These are phyloP conservation scores for Stentor coeruleus DNA, from an alignment of 73 alveolate species.

Conservation along the genomic window DNA sequence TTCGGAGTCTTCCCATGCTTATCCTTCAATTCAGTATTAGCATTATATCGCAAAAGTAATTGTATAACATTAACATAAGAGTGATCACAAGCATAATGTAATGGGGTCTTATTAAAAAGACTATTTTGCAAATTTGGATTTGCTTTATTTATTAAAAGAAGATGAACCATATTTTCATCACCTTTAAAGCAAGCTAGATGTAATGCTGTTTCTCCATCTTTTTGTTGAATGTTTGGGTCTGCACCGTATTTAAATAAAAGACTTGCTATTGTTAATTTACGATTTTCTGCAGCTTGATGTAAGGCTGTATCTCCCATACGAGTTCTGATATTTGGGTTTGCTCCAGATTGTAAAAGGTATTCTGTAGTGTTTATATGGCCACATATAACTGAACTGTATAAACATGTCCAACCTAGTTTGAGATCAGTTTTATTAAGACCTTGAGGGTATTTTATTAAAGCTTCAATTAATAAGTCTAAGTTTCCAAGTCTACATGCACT, in stretches of 20 bases:
- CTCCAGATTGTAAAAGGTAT: conserved; percentile 28
- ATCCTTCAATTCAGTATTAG: conserved; percentile 4
- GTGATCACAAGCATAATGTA: conserved; percentile 27
- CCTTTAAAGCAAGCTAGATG: conserved; percentile 24
- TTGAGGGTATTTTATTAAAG: background rate
- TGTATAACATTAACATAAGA: background rate
- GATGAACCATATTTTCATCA: background rate
- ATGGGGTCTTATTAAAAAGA: conserved; percentile 2
- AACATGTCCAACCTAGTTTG: conserved; percentile 38
- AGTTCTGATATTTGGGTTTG: conserved; percentile 30
- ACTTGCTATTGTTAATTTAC: conserved; percentile 17
- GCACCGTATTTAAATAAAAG: conserved; percentile 28
- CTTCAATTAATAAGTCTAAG: background rate
- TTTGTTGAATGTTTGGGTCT: conserved; percentile 34
- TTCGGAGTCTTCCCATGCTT: conserved; percentile 13
- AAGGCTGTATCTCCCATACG: conserved; percentile 36
- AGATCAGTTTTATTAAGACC: background rate
- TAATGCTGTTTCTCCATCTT: conserved; percentile 29
- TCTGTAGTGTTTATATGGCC: conserved; percentile 29
- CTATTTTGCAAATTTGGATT: conserved; percentile 20
- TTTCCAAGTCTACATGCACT: conserved; percentile 26
- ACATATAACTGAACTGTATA: conserved; percentile 31
- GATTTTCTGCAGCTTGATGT: conserved; percentile 35
- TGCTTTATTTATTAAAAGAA: background rate
- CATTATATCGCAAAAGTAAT: conserved; percentile 1